phyloP scores from a whole-genome alignment of 1,284 basidiomycete species.

The Moniliella sp. region DNA sequence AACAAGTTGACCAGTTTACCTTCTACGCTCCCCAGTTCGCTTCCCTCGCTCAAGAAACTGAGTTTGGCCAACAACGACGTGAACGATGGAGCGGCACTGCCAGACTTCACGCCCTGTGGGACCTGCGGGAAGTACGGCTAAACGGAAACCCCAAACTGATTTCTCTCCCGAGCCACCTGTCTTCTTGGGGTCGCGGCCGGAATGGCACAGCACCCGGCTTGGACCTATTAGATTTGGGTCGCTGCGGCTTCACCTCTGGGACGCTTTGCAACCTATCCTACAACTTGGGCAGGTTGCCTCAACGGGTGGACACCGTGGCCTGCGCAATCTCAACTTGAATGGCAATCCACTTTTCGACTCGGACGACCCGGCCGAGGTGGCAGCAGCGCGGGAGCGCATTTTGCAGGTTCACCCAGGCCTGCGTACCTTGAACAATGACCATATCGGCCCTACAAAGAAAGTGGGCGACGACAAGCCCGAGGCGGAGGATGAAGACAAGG shows the following conservation, averaged over 20 bases:
- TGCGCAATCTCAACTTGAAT: constrained; percentile 14
- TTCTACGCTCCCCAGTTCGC: constrained; percentile 10
- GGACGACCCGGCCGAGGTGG: constrained; percentile 9
- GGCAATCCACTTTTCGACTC: constrained; percentile 11
- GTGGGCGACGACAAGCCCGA: not conserved
- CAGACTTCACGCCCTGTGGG: constrained; percentile 20
- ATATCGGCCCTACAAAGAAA: not conserved
- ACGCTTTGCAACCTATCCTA: constrained; percentile 7
- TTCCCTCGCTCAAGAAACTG: constrained; percentile 24
- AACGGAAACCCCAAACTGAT: constrained; percentile 11
- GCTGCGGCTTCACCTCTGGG: constrained; percentile 19
- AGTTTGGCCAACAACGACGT: constrained; percentile 19
- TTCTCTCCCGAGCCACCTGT: constrained; percentile 11
- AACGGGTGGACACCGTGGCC: constrained; percentile 6
- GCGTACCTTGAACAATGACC: constrained; percentile 9
- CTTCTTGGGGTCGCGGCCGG: constrained; percentile 16
- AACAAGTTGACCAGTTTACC: constrained; percentile 17
- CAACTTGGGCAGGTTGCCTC: constrained; percentile 3
- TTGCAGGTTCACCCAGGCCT: constrained; percentile 8
- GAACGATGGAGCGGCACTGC: constrained; percentile 3
- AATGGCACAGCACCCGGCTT: constrained; percentile 14
- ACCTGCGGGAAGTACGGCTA: constrained; percentile 21
- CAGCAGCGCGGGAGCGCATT: constrained; percentile 2
- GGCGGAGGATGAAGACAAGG: too few species aligned
- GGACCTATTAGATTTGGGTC: constrained; percentile 17